Conservation (phyloP, 2,329 filamentous ascomycete genomes). For the Podosphaera aphanis region DNA sequence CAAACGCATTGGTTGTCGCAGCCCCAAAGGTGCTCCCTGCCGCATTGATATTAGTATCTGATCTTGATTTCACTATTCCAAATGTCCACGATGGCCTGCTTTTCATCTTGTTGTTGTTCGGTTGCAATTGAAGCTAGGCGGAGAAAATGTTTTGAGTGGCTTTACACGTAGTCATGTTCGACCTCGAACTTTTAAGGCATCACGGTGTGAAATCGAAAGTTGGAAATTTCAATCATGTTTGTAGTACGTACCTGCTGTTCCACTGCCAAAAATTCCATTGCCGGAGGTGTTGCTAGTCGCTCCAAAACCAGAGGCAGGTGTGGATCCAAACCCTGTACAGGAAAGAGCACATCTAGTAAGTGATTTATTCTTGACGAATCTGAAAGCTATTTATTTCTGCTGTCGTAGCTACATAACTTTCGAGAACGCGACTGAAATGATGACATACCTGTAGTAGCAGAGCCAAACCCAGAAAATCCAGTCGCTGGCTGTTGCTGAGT, state of each 20-base stretch:
- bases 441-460: slow-evolving; percentile 16
- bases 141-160: too few relatives aligned
- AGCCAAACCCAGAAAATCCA: slow-evolving; percentile 26
- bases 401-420: neutral
- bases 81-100: too few relatives aligned
- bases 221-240: slow-evolving; percentile 15
- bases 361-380: slow-evolving; percentile 11
- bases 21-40: slow-evolving; percentile 22
- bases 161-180: too few relatives aligned
- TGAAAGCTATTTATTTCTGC: neutral
- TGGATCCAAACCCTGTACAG: slow-evolving; percentile 23
- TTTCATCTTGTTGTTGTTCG: too few relatives aligned
- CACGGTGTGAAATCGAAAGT: slow-evolving; percentile 5
- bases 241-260: slow-evolving; percentile 15
- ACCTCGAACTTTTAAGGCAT: too few relatives aligned
- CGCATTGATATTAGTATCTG: slow-evolving; percentile 5
- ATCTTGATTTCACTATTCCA: neutral
- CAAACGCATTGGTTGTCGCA: slow-evolving; percentile 15
- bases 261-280: slow-evolving; percentile 20
- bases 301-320: slow-evolving; percentile 19
- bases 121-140: too few relatives aligned
- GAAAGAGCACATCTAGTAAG: slow-evolving; percentile 17
- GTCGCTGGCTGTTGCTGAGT: slow-evolving; percentile 17
- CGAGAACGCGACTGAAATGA: slow-evolving; percentile 2
- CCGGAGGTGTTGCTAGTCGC: slow-evolving; percentile 14